Conservation (phyloP, 2,329 filamentous ascomycete species). For the Tolypocladium album region DNA sequence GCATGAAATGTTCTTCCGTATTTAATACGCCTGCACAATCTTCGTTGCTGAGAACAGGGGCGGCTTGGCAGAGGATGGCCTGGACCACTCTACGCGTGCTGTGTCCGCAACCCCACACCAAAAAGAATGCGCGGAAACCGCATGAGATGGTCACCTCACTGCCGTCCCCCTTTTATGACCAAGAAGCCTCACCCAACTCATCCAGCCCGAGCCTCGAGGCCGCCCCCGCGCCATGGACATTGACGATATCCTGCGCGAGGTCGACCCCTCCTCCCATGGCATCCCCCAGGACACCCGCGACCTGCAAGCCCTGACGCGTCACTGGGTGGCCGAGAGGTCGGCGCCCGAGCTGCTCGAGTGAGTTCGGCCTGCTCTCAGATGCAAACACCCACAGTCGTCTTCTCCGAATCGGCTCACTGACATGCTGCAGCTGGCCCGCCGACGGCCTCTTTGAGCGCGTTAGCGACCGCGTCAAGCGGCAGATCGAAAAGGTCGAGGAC, state of each 20-base stretch:
- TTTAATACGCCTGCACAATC: neutral
- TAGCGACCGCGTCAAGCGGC: slow-evolving; percentile 57
- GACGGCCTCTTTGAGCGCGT: slow-evolving; percentile 72
- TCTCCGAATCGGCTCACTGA: neutral
- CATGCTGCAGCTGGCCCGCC: slow-evolving; percentile 47
- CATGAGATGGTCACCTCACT: neutral
- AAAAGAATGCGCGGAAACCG: neutral
- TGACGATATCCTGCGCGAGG: slow-evolving; percentile 66
- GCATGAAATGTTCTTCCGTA: too few relatives aligned
- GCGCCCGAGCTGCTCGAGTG: slow-evolving; percentile 83
- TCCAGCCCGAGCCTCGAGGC: neutral
- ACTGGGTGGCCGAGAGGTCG: slow-evolving; percentile 86
- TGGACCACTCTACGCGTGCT: neutral
- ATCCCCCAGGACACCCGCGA: slow-evolving; percentile 56
- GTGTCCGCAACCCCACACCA: neutral
- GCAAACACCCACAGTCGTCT: neutral
- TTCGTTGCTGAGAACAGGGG: neutral
- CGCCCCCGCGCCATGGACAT: slow-evolving; percentile 51
- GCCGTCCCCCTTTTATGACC: neutral
- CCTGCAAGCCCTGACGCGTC: slow-evolving; percentile 78
- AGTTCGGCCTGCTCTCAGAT: slow-evolving; percentile 13
- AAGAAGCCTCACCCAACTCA: neutral
- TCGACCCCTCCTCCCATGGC: slow-evolving; percentile 48
- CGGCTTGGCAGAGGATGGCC: neutral
- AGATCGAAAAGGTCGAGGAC: slow-evolving; percentile 62